Conservation (phyloP, 495 filamentous ascomycete species). For the Podospora tetraspora region DNA sequence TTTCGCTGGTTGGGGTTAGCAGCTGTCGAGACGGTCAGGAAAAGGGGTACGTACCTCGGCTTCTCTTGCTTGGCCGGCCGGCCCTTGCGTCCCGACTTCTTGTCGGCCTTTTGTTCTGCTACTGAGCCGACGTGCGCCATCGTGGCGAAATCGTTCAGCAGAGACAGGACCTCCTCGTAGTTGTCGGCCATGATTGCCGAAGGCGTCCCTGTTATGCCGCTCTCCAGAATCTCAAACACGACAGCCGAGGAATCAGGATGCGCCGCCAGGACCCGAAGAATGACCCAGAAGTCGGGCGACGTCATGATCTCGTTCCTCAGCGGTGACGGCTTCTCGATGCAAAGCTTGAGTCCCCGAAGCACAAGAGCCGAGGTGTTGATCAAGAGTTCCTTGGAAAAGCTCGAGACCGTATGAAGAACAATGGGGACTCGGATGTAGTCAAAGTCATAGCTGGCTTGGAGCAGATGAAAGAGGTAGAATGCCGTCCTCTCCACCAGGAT, state of each 20-base stretch:
- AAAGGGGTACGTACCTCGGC: slow-evolving; percentile 45
- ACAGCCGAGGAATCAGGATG: slow-evolving; percentile 62
- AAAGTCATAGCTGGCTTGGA: slow-evolving; percentile 85
- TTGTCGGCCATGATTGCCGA: slow-evolving; percentile 89
- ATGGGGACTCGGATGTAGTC: slow-evolving; percentile 90
- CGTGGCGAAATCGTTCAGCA: slow-evolving; percentile 86
- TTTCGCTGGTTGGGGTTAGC: slow-evolving; percentile 48
- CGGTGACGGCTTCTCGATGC: slow-evolving; percentile 66
- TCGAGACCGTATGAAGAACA: slow-evolving; percentile 83
- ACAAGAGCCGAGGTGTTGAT: slow-evolving; percentile 69
- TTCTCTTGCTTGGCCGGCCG: slow-evolving; percentile 50
- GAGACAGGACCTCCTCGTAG: slow-evolving; percentile 74
- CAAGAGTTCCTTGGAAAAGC: slow-evolving; percentile 70
- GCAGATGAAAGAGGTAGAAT: slow-evolving; percentile 77
- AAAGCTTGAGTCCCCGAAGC: slow-evolving; percentile 72
- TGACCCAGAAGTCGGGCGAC: slow-evolving; percentile 96
- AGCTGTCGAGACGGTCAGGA: background rate
- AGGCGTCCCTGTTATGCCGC: slow-evolving; percentile 57
- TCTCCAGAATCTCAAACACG: slow-evolving; percentile 80
- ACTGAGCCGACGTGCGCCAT: slow-evolving; percentile 75
- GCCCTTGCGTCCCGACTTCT: slow-evolving; percentile 42
- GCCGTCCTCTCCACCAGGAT: slow-evolving; percentile 75
- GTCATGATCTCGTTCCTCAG: slow-evolving; percentile 89
- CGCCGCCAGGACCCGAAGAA: slow-evolving; percentile 67
- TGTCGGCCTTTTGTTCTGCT: slow-evolving; percentile 76